These are phyloP conservation scores for Pouteria campechiana DNA, from an alignment of 179 eudicot genomes.

Conservation along the genomic window DNA sequence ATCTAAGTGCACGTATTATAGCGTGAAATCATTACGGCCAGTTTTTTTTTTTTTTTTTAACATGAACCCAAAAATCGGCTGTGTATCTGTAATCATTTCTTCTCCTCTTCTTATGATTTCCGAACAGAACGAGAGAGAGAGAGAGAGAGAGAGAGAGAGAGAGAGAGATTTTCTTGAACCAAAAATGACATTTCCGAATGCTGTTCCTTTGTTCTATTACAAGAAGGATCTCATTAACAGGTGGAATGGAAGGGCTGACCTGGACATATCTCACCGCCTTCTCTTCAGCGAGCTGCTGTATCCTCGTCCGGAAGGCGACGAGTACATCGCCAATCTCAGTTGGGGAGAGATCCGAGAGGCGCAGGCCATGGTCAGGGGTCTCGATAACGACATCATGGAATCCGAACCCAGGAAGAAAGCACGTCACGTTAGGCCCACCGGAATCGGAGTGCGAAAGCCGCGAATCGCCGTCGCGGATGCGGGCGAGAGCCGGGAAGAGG, in stretches of 20 bases:
- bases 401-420: conserved; percentile 45
- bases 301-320: conserved; percentile 73
- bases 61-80: too few species aligned
- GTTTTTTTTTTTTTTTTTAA: too few species aligned
- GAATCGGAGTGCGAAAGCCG: conserved; percentile 2
- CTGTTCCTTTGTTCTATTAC: conserved; percentile 12
- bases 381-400: conserved; percentile 93
- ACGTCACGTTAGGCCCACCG: neutral
- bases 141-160: conserved; percentile 1
- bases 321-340: conserved; percentile 48
- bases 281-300: conserved; percentile 34
- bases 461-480: conserved; percentile 60
- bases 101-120: too few species aligned
- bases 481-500: conserved; percentile 72
- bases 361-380: conserved; percentile 61
- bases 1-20: too few species aligned
- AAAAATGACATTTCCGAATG: neutral
- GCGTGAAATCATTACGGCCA: too few species aligned
- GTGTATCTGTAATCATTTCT: too few species aligned
- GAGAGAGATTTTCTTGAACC: conserved; percentile 5
- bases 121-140: neutral
- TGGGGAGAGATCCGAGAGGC: conserved; percentile 46
- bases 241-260: conserved; percentile 25
- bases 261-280: conserved; percentile 60
- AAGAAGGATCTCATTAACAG: too few species aligned